Evolutionary conservation across 2,329 filamentous ascomycete genomes (phyloP), one percentile per base, ranked within the genome.

Genomic region (Fusarium oligoseptatum): DNA sequence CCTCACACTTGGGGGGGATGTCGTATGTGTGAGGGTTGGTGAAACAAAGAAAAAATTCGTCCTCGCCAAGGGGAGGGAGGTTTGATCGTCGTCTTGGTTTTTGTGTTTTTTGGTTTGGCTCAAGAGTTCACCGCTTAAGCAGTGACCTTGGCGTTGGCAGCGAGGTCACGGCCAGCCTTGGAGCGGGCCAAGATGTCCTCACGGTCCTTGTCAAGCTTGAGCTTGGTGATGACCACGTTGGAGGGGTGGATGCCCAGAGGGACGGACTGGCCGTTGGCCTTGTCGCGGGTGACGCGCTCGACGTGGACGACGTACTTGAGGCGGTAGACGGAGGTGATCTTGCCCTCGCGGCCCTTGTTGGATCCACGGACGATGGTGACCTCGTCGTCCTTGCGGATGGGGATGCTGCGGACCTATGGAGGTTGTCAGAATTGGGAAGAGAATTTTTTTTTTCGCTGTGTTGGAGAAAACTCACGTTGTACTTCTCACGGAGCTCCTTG

Each of bases 261-360:
- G 67, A 98, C 95, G 85, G 92, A 94, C 90, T 98, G 95, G 88
- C 97, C 96, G 86, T 95, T 97, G 86, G 92, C 93, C 93, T 99
- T 99, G 88, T 99, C 97, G 85, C 95, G 95, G 87, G 92, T 92
- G 85, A 99, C 93, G 83, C 96, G 95, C 92, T 98, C 96, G 86
- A 99, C 87, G 92, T 98, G 96, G 85, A 99, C 93, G 84, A 95
- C 91, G 88, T 97, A 99, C 89, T 98, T 98, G 84, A 98, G 93
- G 87, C 95, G 95, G 93, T 98, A 99, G 86, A 98, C 96, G 83
- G 94, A 95, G 82, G 93, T 95, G 88, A 99, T 91, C 91, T 98
- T 98, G 90, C 97, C 97, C 90, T 98, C 96, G 83, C 95, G 95
- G 85, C 96, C 97, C 92, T 98, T 98, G 92, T 97, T 94, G 88